Evolutionary conservation across 1,284 basidiomycete genomes (phyloP).

Genomic region (Microbotryomycetes sp.): DNA sequence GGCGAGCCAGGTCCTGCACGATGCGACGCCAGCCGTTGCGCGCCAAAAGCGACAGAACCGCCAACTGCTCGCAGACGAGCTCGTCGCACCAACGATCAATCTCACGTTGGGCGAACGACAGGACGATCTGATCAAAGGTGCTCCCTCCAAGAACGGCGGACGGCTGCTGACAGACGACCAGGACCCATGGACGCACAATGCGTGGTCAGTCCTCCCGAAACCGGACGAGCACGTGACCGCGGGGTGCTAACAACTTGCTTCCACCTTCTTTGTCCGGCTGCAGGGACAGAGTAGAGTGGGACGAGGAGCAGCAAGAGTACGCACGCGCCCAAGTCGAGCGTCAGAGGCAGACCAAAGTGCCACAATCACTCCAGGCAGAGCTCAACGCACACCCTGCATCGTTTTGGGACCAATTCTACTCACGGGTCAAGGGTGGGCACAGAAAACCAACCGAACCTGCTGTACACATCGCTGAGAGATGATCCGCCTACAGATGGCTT

Average conservation of each 20-base stretch:
- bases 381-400: conserved; percentile 66
- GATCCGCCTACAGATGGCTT: conserved; percentile 53
- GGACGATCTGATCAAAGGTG: conserved; percentile 22
- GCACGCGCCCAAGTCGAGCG: conserved; percentile 28
- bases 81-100: conserved; percentile 2
- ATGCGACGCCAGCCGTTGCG: not conserved
- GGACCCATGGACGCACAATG: conserved; percentile 36
- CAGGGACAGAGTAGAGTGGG: conserved; percentile 36
- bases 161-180: conserved; percentile 26
- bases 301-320: conserved; percentile 27
- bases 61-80: conserved; percentile 17
- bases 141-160: conserved; percentile 31
- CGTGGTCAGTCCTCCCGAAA: conserved; percentile 26
- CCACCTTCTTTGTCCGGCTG: not conserved
- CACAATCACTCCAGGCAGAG: conserved; percentile 41
- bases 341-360: conserved; percentile 27
- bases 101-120: not conserved
- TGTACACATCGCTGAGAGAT: not conserved
- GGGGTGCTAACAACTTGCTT: too few species aligned
- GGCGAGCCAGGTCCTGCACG: not conserved
- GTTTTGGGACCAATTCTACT: conserved; percentile 87
- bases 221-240: not conserved
- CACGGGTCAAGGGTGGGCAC: conserved; percentile 56
- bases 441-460: too few species aligned
- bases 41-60: not conserved